Conservation (phyloP, 257 asterid species). For the Capsicum rhomboideum region DNA sequence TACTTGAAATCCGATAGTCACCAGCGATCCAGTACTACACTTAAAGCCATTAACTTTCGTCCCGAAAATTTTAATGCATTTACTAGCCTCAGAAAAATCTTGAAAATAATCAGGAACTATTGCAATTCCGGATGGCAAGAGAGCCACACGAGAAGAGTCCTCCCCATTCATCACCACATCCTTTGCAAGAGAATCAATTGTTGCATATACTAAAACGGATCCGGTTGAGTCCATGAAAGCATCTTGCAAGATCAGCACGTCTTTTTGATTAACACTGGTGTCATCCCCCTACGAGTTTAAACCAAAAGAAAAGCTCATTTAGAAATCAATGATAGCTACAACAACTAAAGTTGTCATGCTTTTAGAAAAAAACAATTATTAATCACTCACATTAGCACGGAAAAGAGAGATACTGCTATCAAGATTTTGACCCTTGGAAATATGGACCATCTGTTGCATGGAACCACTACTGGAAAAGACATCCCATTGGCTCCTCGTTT, state of each 20-base stretch:
- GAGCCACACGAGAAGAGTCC: too few relatives aligned
- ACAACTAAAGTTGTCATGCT: background rate
- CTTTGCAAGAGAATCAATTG: slow-evolving; percentile 36
- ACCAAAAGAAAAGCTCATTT: background rate
- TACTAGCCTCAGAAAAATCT: background rate
- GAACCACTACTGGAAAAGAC: slow-evolving; percentile 25
- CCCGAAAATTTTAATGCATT: too few relatives aligned
- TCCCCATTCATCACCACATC: slow-evolving; percentile 40
- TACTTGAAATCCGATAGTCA: slow-evolving; percentile 64
- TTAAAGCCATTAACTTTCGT: too few relatives aligned
- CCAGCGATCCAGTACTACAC: slow-evolving; percentile 40
- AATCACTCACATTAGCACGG: too few relatives aligned
- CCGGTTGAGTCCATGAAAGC: slow-evolving; percentile 45
- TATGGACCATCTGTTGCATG: too few relatives aligned
- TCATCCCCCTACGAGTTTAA: slow-evolving; percentile 29
- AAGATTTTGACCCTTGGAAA: too few relatives aligned
- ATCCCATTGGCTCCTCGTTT: slow-evolving; percentile 62
- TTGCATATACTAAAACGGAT: slow-evolving; percentile 12
- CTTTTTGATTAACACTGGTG: slow-evolving; percentile 16
- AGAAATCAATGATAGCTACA: slow-evolving; percentile 27
- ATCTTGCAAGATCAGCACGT: slow-evolving; percentile 63
- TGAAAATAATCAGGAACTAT: slow-evolving; percentile 45
- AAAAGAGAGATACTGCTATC: too few relatives aligned
- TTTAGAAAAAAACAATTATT: too few relatives aligned
- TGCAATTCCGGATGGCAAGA: background rate